A percentile compares a stretch with the other conserved stretches of the same genome.
These are phyloP conservation scores for Papiliotrema flavescens DNA, from an alignment of 1,284 basidiomycete genomes.

Conservation along the genomic window DNA sequence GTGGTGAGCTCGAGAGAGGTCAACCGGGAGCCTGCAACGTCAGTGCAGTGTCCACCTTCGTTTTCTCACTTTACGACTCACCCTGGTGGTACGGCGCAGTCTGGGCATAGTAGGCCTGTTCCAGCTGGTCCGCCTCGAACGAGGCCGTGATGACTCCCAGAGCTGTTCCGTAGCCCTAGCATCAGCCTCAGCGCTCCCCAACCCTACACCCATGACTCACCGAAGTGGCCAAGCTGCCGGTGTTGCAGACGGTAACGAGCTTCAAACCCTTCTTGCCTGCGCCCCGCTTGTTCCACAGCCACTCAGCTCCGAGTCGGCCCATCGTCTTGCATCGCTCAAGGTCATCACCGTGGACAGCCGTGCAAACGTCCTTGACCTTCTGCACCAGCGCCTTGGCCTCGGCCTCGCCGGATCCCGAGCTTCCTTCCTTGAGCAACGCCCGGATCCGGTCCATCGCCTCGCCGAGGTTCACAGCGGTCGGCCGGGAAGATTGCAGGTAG, in stretches of 20 bases:
- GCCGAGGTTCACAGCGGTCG: conserved; percentile 88
- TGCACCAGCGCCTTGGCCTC: conserved; percentile 54
- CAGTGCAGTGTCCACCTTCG: neutral
- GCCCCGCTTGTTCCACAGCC: conserved; percentile 62
- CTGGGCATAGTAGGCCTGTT: conserved; percentile 82
- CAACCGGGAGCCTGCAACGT: conserved; percentile 56
- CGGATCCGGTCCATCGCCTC: conserved; percentile 71
- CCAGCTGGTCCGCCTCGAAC: conserved; percentile 68
- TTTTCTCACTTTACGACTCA: conserved; percentile 24
- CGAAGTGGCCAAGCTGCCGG: conserved; percentile 85
- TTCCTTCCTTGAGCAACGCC: conserved; percentile 33
- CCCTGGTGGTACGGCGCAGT: conserved; percentile 89
- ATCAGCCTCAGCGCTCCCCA: neutral
- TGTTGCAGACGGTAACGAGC: conserved; percentile 92
- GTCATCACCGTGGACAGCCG: conserved; percentile 72
- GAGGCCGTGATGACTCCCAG: conserved; percentile 87
- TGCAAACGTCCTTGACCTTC: conserved; percentile 56
- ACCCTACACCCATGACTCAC: conserved; percentile 52
- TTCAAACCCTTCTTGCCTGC: conserved; percentile 57
- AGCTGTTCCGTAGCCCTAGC: conserved; percentile 85
- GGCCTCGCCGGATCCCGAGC: neutral
- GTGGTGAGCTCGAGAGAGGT: conserved; percentile 82
- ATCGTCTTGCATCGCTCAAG: conserved; percentile 76
- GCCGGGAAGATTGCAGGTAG: conserved; percentile 77
- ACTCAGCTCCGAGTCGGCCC: conserved; percentile 75